Evolutionary conservation across 768 basidiomycete species (phyloP).

Genomic region (Strobilomyces dryophilus): DNA sequence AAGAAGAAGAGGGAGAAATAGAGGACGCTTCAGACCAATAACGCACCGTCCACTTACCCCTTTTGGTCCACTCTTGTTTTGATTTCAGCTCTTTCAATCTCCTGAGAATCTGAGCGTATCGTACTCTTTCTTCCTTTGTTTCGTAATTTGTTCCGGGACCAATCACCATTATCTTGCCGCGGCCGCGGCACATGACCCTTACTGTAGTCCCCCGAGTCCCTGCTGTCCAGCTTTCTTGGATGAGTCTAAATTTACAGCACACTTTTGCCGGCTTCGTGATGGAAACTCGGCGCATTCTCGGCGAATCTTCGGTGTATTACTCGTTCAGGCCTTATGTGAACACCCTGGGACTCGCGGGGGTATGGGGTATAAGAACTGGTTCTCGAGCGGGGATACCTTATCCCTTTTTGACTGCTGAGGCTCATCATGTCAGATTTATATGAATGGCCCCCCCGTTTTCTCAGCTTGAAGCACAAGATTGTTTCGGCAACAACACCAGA

Average conservation of each 20-base stretch:
- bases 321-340: neutral
- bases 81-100: constrained; percentile 1
- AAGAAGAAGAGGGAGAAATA: constrained; percentile 36
- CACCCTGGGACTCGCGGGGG: neutral
- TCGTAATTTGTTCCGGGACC: constrained; percentile 18
- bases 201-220: neutral
- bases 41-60: neutral
- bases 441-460: constrained; percentile 40
- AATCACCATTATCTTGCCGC: neutral
- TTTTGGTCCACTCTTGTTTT: neutral
- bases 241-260: neutral
- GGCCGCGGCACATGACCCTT: neutral
- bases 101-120: constrained; percentile 5
- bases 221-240: neutral
- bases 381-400: neutral
- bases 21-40: constrained; percentile 30
- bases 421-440: constrained; percentile 11
- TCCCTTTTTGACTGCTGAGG: neutral
- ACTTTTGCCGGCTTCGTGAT: neutral
- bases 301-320: constrained; percentile 10
- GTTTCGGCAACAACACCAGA: constrained; percentile 45
- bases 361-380: constrained; percentile 13
- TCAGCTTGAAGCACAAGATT: constrained; percentile 55
- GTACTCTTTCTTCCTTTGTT: constrained; percentile 15
- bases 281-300: neutral